Conservation (phyloP, 75 land plant species). For the Larix kaempferi region DNA sequence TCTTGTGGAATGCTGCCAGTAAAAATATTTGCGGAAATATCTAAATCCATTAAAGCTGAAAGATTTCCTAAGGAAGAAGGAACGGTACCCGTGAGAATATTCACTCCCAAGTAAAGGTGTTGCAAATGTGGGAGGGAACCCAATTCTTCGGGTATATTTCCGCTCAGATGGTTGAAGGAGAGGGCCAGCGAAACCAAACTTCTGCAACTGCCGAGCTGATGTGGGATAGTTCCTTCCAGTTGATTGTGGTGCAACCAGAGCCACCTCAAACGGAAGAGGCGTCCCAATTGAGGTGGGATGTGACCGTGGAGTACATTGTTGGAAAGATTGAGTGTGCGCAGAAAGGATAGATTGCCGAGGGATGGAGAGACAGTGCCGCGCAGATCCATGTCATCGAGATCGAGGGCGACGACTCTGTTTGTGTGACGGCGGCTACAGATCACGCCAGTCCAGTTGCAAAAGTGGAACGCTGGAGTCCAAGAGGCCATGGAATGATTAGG, state of each 20-base stretch:
- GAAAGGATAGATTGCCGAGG: constrained; percentile 19
- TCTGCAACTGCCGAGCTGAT: constrained; percentile 12
- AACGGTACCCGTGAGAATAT: constrained; percentile 9
- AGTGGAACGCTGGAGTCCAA: constrained; percentile 7
- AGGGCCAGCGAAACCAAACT: constrained; percentile 29
- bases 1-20: constrained; percentile 20
- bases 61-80: constrained; percentile 25
- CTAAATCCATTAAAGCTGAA: constrained; percentile 17
- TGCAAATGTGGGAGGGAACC: constrained; percentile 23
- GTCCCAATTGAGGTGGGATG: constrained; percentile 16
- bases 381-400: constrained; percentile 23
- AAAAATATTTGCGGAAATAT: constrained; percentile 20
- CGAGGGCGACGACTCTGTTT: constrained; percentile 14
- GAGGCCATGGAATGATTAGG: constrained; percentile 21
- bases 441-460: constrained; percentile 14
- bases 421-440: constrained; percentile 1
- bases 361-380: constrained; percentile 15
- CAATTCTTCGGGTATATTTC: constrained; percentile 36
- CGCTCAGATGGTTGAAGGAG: constrained; percentile 25
- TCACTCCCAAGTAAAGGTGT: constrained; percentile 45
- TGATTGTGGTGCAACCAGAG: constrained; percentile 16
- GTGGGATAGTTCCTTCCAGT: constrained; percentile 17
- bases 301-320: constrained; percentile 21
- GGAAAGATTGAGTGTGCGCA: constrained; percentile 16
- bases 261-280: constrained; percentile 11